phyloP scores from a whole-genome alignment of 108 stramenopile genomes.

The Pseudonitzschia delicatissima region DNA sequence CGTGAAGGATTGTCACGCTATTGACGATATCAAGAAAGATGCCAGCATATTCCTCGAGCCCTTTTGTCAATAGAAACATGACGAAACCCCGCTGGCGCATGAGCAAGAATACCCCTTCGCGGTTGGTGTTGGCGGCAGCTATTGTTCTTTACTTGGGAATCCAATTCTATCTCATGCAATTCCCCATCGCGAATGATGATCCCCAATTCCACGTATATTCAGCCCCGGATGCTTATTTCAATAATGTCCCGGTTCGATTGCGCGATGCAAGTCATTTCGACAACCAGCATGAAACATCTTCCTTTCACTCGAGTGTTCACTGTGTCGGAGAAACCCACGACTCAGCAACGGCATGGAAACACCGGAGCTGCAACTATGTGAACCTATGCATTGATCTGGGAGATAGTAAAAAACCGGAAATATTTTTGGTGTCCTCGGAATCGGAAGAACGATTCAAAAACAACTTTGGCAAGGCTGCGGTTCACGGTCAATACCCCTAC shows the following conservation, averaged over 20 bases:
- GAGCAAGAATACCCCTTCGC: too few species aligned
- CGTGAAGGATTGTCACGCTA: too few species aligned
- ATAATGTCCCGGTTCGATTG: slow-evolving; percentile 4
- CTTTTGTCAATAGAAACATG: too few species aligned
- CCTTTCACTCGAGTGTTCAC: slow-evolving; percentile 36
- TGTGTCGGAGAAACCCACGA: slow-evolving; percentile 57
- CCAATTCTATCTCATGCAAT: too few species aligned
- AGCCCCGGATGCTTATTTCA: slow-evolving; percentile 8
- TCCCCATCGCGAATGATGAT: too few species aligned
- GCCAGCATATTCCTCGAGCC: too few species aligned
- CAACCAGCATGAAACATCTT: not conserved
- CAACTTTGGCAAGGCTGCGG: not conserved
- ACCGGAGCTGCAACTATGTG: slow-evolving; percentile 40
- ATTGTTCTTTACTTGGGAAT: too few species aligned
- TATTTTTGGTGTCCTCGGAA: slow-evolving; percentile 44
- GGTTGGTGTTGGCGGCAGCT: too few species aligned
- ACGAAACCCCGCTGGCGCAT: too few species aligned
- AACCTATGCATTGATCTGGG: slow-evolving; percentile 49
- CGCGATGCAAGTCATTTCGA: not conserved
- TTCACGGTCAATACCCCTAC: slow-evolving; percentile 6
- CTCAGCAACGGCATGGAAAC: slow-evolving; percentile 38
- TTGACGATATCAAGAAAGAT: too few species aligned
- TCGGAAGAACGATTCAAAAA: slow-evolving; percentile 15
- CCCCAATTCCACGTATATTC: too few species aligned
- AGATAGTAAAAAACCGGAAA: slow-evolving; percentile 19